Percentiles rank a stretch among this genome's conserved stretches.
phyloP scores from a whole-genome alignment of 306 rosid species.

The Prunus persica region Prunus_persica_NCBIv2 NC_034011.1:2052001-2052500 shows the following conservation, averaged over 20 bases:
- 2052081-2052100: slow-evolving; percentile 32
- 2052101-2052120: slow-evolving; percentile 27
- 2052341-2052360: slow-evolving; percentile 19
- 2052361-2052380: slow-evolving; percentile 32
- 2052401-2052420: slow-evolving; percentile 41
- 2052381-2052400: slow-evolving; percentile 34
- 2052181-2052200: slow-evolving; percentile 21
- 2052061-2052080: slow-evolving; percentile 22
- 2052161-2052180: slow-evolving; percentile 31
- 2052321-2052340: slow-evolving; percentile 28
- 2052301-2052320: slow-evolving; percentile 41
- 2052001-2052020: background rate
- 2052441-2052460: slow-evolving; percentile 71
- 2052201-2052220: slow-evolving; percentile 39
- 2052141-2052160: slow-evolving; percentile 20
- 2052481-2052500: slow-evolving; percentile 67
- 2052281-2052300: slow-evolving; percentile 13
- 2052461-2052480: slow-evolving; percentile 74
- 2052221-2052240: slow-evolving; percentile 2
- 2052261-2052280: background rate
- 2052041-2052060: background rate
- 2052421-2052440: slow-evolving; percentile 73
- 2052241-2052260: background rate
- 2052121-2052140: slow-evolving; percentile 19
- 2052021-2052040: background rate